These are phyloP conservation scores for Candolleomyces aberdarensis DNA, from an alignment of 768 basidiomycete genomes.

Conservation along the genomic window DNA sequence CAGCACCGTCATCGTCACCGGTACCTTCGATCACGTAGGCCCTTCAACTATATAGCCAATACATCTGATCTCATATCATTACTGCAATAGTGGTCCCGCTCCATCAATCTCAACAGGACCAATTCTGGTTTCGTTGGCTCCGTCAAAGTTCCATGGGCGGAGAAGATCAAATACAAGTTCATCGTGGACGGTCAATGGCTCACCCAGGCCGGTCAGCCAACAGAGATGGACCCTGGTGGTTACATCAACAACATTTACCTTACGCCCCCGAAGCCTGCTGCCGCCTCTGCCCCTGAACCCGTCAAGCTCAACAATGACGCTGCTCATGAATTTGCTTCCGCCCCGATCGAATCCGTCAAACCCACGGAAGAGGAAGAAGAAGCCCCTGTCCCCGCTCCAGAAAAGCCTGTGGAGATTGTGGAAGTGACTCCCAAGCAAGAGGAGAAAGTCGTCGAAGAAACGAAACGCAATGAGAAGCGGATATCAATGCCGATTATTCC, in stretches of 20 bases:
- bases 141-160: slow-evolving; percentile 55
- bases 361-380: slow-evolving; percentile 18
- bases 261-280: slow-evolving; percentile 44
- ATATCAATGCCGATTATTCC: no score
- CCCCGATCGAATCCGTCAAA: slow-evolving; percentile 35
- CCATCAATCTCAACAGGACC: slow-evolving; percentile 51
- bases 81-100: slow-evolving; percentile 54
- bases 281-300: background rate
- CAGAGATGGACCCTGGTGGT: slow-evolving; percentile 58
- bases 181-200: slow-evolving; percentile 74
- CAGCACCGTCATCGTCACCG: slow-evolving; percentile 63
- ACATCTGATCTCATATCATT: slow-evolving; percentile 11
- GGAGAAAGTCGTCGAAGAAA: no score
- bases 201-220: slow-evolving; percentile 49
- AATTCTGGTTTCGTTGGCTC: slow-evolving; percentile 54
- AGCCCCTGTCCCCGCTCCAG: no score
- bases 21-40: slow-evolving; percentile 75
- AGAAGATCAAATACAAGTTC: slow-evolving; percentile 72
- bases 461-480: no score
- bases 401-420: no score
- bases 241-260: slow-evolving; percentile 69
- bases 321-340: slow-evolving; percentile 35
- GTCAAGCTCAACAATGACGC: slow-evolving; percentile 25
- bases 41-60: slow-evolving; percentile 3
- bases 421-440: no score